Base-by-base conservation (phyloP, 1,284 basidiomycete species). In the Sanghuangporus weigelae region DNA sequence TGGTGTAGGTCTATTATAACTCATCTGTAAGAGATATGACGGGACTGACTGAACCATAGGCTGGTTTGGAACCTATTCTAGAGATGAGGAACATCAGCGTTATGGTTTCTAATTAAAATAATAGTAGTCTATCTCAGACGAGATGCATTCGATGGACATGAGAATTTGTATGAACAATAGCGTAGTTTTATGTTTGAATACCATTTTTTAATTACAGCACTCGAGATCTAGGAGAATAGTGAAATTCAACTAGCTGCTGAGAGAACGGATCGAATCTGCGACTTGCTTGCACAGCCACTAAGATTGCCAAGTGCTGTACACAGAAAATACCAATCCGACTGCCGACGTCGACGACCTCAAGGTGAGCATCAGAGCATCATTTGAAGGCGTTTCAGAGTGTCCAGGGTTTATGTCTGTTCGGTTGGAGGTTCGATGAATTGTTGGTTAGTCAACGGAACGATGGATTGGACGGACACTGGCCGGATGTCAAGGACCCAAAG, bases 21-120 rank as follows among this genome's bases (percentile, higher is more conserved):
- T 44, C n/a, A 14, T 19, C n/a, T 53, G 48, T n/a, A n/a, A 19
- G 10, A 31, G 7, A 11, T 2, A n/a, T 16, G 21, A n/a, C 7
- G 8, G 8, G 21, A 51, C 49, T 51, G 19, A 51, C 16, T 7
- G 31, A 8, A n/a, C 42, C 21, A n/a, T 23, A 66, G 65, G 66
- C 66, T 23, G 58, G 60, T 3, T n/a, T 63, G 51, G 26, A 55
- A 26, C 63, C 63, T 5, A 59, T 65, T 21, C 59, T 67, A 4
- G 66, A 67, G 53, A 62, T 49, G 39, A 67, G 60, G 54, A 64
- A 67, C 35, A 64, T 59, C 10, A 55, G 51, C 14, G 54, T 67
- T 39, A 62, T 60, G 44, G 38, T 64, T 31, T 31, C 62, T 44
- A 54, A 59, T 54, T 63, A 54, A 26, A 12, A 21, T 7, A 50